These are phyloP conservation scores for Delonix regia DNA, from an alignment of 306 rosid genomes.

Conservation along the genomic window DNA sequence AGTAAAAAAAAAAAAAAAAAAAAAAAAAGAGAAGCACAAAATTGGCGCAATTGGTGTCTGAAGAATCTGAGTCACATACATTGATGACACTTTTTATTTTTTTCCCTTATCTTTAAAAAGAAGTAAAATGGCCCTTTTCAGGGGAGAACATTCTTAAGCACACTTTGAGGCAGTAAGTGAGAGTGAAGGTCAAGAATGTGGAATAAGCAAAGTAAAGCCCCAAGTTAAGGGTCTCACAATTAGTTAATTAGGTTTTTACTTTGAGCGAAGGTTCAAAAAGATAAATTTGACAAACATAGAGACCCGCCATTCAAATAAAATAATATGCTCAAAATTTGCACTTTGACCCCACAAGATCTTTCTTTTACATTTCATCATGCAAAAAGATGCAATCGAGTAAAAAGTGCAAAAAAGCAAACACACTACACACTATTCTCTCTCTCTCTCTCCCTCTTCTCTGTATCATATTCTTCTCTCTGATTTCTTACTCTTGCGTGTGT, in stretches of 20 bases:
- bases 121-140: background rate
- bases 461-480: too few species aligned
- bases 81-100: background rate
- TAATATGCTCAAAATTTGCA: background rate
- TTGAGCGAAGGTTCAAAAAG: background rate
- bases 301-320: too few species aligned
- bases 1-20: background rate
- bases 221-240: background rate
- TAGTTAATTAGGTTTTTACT: background rate
- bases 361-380: background rate
- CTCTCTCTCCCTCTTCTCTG: too few species aligned
- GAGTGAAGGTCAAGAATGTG: too few species aligned
- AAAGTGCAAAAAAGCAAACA: background rate
- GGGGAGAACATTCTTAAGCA: background rate
- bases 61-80: background rate
- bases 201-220: background rate
- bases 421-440: background rate
- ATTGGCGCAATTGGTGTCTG: background rate
- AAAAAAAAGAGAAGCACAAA: background rate
- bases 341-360: slow-evolving; percentile 4
- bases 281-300: too few species aligned
- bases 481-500: background rate
- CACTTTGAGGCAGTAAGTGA: background rate
- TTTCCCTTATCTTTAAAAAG: too few species aligned
- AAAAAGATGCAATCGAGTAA: slow-evolving; percentile 2